These are phyloP conservation scores for Calvatia gigantea DNA, from an alignment of 768 basidiomycete species.

Conservation along the genomic window DNA sequence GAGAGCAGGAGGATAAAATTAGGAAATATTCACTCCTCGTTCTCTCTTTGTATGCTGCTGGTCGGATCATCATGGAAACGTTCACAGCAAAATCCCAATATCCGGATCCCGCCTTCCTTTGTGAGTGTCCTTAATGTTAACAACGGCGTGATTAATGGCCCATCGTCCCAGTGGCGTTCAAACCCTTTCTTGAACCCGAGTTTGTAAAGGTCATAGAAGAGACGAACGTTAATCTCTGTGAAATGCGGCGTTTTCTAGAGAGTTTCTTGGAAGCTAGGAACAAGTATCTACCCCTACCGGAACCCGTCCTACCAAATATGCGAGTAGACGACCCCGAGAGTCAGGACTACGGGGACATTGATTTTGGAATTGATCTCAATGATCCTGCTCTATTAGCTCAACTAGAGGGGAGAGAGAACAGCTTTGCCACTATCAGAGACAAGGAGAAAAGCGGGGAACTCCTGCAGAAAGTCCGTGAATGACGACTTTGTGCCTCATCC, in stretches of 20 bases:
- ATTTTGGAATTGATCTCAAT: constrained; percentile 8
- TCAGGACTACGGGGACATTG: constrained; percentile 8
- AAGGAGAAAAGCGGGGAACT: constrained; percentile 1
- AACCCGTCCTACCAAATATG: not conserved
- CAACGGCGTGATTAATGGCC: not conserved
- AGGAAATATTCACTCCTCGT: constrained; percentile 2
- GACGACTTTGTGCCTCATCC: not conserved
- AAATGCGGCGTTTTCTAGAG: constrained; percentile 10
- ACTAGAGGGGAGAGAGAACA: not conserved
- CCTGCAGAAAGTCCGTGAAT: not conserved
- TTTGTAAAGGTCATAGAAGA: constrained; percentile 7
- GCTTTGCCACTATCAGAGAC: constrained; percentile 4
- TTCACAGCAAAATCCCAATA: constrained; percentile 1
- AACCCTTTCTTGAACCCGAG: constrained; percentile 8
- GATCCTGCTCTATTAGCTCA: constrained; percentile 4
- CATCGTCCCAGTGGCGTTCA: constrained; percentile 4
- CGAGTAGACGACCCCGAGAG: constrained; percentile 10
- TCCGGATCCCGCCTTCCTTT: constrained; percentile 6
- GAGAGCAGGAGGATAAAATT: not conserved
- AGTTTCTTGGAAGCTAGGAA: constrained; percentile 6
- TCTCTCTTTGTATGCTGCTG: constrained; percentile 8
- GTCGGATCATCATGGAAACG: constrained; percentile 6
- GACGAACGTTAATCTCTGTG: not conserved
- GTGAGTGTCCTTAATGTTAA: not conserved
- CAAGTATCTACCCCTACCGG: not conserved